phyloP scores from a whole-genome alignment of 805 yeast species.

The Lipomyces oligophaga region DNA sequence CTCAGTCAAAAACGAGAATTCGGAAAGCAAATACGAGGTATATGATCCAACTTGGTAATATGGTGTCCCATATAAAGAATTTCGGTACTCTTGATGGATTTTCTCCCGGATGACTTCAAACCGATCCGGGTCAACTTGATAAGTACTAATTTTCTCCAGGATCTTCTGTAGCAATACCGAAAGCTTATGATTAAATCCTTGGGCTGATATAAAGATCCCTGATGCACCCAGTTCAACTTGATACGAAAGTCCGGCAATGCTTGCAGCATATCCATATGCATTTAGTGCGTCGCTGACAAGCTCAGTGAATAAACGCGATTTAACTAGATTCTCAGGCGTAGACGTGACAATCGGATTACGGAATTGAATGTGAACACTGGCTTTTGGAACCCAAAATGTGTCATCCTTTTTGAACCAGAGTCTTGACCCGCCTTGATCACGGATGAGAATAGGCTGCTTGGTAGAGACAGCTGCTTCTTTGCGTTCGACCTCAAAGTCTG shows the following conservation, averaged over 20 bases:
- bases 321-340: slow-evolving; percentile 55
- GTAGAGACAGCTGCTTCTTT: slow-evolving; percentile 39
- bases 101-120: slow-evolving; percentile 67
- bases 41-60: slow-evolving; percentile 69
- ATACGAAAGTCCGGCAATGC: slow-evolving; percentile 69
- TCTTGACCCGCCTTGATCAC: slow-evolving; percentile 49
- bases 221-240: slow-evolving; percentile 58
- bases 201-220: slow-evolving; percentile 63
- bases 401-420: slow-evolving; percentile 92
- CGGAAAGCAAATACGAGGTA: slow-evolving; percentile 63
- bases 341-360: slow-evolving; percentile 52
- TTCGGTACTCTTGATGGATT: slow-evolving; percentile 56
- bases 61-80: slow-evolving; percentile 70
- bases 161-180: slow-evolving; percentile 59
- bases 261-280: slow-evolving; percentile 78
- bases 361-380: slow-evolving; percentile 52
- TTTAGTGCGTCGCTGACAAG: slow-evolving; percentile 70
- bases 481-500: slow-evolving; percentile 61
- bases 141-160: slow-evolving; percentile 50
- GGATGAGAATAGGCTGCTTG: slow-evolving; percentile 60
- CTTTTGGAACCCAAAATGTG: slow-evolving; percentile 83
- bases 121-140: slow-evolving; percentile 52
- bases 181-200: slow-evolving; percentile 83
- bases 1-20: slow-evolving; percentile 59
- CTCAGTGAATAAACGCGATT: slow-evolving; percentile 62